Conservation (phyloP, 2,329 filamentous ascomycete genomes). For the Exophiala oligosperma region DNA sequence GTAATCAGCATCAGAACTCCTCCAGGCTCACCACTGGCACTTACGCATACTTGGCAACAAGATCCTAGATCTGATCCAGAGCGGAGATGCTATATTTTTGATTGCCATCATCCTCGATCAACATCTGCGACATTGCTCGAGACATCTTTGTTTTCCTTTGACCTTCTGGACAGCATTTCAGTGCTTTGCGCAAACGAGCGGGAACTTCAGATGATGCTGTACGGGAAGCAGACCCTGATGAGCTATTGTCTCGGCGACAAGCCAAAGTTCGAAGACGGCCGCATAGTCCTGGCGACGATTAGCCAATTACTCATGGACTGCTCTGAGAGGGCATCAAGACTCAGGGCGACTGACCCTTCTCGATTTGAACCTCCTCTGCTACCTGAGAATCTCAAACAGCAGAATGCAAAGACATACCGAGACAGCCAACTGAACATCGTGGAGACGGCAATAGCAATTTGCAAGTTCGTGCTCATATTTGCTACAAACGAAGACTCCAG, state of each 20-base stretch:
- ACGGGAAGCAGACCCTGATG: constrained; percentile 24
- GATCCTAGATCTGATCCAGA: constrained; percentile 36
- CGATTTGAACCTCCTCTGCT: constrained; percentile 11
- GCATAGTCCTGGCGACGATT: constrained; percentile 40
- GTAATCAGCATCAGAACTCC: constrained; percentile 42
- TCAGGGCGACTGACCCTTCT: constrained; percentile 33
- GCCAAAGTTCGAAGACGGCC: constrained; percentile 32
- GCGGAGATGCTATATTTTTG: constrained; percentile 46
- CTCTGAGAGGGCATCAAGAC: constrained; percentile 38
- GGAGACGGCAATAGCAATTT: constrained; percentile 41
- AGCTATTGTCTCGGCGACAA: constrained; percentile 19
- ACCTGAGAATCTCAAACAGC: constrained; percentile 42
- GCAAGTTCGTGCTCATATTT: constrained; percentile 40
- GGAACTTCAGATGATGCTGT: constrained; percentile 35
- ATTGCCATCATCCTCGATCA: constrained; percentile 44
- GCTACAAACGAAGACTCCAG: constrained; percentile 30
- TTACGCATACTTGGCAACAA: constrained; percentile 34
- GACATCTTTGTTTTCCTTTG: constrained; percentile 43
- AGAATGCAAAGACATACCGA: constrained; percentile 43
- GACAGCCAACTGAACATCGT: constrained; percentile 42
- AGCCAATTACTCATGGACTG: constrained; percentile 45
- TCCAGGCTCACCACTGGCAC: constrained; percentile 39
- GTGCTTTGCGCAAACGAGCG: constrained; percentile 44
- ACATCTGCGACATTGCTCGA: constrained; percentile 38
- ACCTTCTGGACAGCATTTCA: constrained; percentile 43